Percentiles rank a stretch among this genome's conserved stretches.
Evolutionary conservation across 23 red algal species (phyloP).

Genomic region (Chondrus crispus): DNA sequence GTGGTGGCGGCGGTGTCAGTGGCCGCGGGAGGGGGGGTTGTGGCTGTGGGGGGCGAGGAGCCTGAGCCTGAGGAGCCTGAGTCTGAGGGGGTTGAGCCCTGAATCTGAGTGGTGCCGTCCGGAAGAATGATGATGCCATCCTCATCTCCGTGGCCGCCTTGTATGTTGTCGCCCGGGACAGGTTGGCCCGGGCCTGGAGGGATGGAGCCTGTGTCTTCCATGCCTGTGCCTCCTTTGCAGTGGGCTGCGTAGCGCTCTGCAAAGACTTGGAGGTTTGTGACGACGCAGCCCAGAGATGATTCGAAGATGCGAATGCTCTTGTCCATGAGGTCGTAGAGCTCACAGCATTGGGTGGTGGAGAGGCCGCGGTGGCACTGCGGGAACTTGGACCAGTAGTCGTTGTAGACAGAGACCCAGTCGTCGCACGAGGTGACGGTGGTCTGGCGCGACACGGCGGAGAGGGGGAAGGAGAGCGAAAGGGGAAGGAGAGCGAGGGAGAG

Average conservation of each 20-base stretch:
- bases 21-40: not conserved
- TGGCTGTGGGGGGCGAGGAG: not conserved
- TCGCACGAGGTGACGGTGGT: not conserved
- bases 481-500: not conserved
- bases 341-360: slow-evolving; percentile 7
- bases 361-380: slow-evolving; percentile 24
- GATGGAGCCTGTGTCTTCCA: not conserved
- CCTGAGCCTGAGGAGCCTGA: no score
- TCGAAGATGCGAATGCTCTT: slow-evolving; percentile 41
- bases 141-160: not conserved
- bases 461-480: not conserved
- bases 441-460: not conserved
- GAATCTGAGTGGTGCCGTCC: not conserved
- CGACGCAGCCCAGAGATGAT: slow-evolving; percentile 4
- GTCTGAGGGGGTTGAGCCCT: no score
- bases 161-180: not conserved
- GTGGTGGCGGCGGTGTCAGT: not conserved
- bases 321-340: slow-evolving; percentile 50
- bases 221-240: not conserved
- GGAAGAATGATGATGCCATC: not conserved
- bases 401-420: slow-evolving; percentile 40
- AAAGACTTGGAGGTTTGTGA: slow-evolving; percentile 6
- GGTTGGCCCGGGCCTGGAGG: not conserved
- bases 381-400: slow-evolving; percentile 23
- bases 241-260: not conserved